A percentile compares a stretch with the other conserved stretches of the same genome.
These are phyloP conservation scores for Wilhelminamyces savonicus DNA, from an alignment of 805 yeast species.

Conservation along the genomic window DNA sequence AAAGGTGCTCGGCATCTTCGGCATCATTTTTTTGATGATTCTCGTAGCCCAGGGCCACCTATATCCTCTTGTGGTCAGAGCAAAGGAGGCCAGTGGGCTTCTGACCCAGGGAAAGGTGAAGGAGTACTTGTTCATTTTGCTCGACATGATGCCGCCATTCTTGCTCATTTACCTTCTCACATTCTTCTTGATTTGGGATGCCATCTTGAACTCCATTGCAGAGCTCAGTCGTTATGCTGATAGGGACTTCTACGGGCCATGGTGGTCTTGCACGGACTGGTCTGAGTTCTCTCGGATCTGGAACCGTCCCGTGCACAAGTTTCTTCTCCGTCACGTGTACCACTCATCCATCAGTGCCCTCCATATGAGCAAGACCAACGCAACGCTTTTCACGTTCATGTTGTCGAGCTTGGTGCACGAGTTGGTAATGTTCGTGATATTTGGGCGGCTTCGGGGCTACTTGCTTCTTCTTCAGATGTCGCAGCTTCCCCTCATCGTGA, in stretches of 20 bases:
- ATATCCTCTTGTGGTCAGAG: constrained; percentile 65
- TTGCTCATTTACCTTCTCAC: constrained; percentile 66
- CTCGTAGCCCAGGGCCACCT: constrained; percentile 67
- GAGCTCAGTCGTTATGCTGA: constrained; percentile 85
- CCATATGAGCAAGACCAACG: constrained; percentile 55
- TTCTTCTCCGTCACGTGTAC: constrained; percentile 87
- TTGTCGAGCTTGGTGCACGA: constrained; percentile 85
- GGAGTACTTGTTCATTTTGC: constrained; percentile 50
- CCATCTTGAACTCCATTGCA: constrained; percentile 82
- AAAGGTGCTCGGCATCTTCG: constrained; percentile 77
- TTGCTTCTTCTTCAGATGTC: constrained; percentile 75
- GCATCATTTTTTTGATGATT: constrained; percentile 79
- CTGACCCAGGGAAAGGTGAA: constrained; percentile 40
- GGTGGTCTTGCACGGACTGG: constrained; percentile 98
- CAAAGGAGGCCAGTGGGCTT: constrained; percentile 45
- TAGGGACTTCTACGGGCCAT: constrained; percentile 87
- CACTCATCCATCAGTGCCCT: constrained; percentile 81
- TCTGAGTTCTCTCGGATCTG: constrained; percentile 88
- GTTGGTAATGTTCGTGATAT: constrained; percentile 84
- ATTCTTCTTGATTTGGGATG: constrained; percentile 93
- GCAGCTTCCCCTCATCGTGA: constrained; percentile 72
- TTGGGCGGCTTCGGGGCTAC: constrained; percentile 75
- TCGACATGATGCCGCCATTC: constrained; percentile 79
- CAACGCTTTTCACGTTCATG: constrained; percentile 73
- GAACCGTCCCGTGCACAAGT: constrained; percentile 92